Evolutionary conservation across 1,139 yeast species (phyloP).

Genomic region (Protomyces lactucae-debilis): DNA sequence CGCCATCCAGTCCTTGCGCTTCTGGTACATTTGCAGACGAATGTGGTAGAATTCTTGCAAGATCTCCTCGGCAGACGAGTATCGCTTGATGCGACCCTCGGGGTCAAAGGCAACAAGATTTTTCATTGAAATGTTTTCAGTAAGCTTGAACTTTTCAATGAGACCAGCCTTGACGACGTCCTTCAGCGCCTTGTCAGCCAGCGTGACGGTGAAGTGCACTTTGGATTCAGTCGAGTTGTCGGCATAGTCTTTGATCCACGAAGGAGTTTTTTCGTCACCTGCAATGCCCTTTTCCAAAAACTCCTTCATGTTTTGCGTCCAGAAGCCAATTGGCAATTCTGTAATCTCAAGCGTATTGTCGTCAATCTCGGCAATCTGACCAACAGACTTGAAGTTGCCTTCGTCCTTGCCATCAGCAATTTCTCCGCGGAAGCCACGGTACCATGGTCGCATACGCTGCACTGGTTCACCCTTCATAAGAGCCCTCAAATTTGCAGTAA

Average conservation of each 20-base stretch:
- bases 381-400: constrained; percentile 70
- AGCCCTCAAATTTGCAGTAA: constrained; percentile 65
- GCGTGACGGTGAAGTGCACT: constrained; percentile 60
- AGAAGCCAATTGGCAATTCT: constrained; percentile 85
- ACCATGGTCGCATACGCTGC: constrained; percentile 87
- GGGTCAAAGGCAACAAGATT: constrained; percentile 98
- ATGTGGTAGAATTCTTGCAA: constrained; percentile 78
- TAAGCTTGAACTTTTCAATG: constrained; percentile 74
- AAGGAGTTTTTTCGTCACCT: constrained; percentile 63
- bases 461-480: constrained; percentile 70
- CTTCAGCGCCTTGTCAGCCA: constrained; percentile 75
- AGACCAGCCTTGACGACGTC: constrained; percentile 70
- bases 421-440: constrained; percentile 87
- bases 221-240: constrained; percentile 84
- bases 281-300: constrained; percentile 66
- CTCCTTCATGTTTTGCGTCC: constrained; percentile 90
- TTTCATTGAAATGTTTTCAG: constrained; percentile 60
- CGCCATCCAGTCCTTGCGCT: constrained; percentile 76
- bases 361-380: constrained; percentile 75
- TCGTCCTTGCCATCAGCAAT: constrained; percentile 49
- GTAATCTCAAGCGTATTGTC: constrained; percentile 79
- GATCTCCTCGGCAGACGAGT: constrained; percentile 69
- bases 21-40: constrained; percentile 83
- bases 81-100: constrained; percentile 80
- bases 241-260: constrained; percentile 93